These are phyloP conservation scores for Fusarium vanettenii DNA, from an alignment of 2,329 filamentous ascomycete species.

Conservation along the genomic window DNA sequence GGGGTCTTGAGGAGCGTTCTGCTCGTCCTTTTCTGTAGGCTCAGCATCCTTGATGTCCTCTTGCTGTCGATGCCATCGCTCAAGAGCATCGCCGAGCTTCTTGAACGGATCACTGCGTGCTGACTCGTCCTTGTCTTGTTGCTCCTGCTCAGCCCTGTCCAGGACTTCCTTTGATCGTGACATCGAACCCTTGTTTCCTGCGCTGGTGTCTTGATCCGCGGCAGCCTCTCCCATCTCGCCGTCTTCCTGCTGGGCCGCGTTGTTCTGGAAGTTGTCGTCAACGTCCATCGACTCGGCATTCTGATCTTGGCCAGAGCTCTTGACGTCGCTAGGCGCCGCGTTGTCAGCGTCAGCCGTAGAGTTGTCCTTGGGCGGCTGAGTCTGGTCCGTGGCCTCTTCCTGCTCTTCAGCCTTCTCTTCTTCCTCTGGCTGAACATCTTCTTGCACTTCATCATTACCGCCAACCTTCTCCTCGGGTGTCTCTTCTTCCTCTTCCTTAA, in stretches of 20 bases:
- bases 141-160: constrained; percentile 58
- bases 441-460: constrained; percentile 59
- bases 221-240: constrained; percentile 74
- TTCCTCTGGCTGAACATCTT: constrained; percentile 56
- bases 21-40: constrained; percentile 54
- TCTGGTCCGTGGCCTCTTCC: constrained; percentile 59
- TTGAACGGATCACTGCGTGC: constrained; percentile 80
- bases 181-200: constrained; percentile 71
- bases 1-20: constrained; percentile 59
- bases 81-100: constrained; percentile 91
- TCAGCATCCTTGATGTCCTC: constrained; percentile 76
- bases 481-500: constrained; percentile 67
- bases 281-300: constrained; percentile 72
- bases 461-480: constrained; percentile 60
- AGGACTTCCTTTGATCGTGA: constrained; percentile 61
- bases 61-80: constrained; percentile 92
- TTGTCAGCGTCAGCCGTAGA: constrained; percentile 69
- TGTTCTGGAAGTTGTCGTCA: constrained; percentile 69
- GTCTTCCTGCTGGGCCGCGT: constrained; percentile 72
- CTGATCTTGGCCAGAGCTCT: constrained; percentile 73
- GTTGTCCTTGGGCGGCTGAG: constrained; percentile 57
- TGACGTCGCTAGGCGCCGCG: constrained; percentile 71
- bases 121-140: constrained; percentile 54
- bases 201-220: constrained; percentile 71
- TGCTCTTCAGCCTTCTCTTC: constrained; percentile 67